Evolutionary conservation across 2,329 filamentous ascomycete species (phyloP), one percentile per base, ranked within the genome.

Genomic region (Lachnellula suecica): DNA sequence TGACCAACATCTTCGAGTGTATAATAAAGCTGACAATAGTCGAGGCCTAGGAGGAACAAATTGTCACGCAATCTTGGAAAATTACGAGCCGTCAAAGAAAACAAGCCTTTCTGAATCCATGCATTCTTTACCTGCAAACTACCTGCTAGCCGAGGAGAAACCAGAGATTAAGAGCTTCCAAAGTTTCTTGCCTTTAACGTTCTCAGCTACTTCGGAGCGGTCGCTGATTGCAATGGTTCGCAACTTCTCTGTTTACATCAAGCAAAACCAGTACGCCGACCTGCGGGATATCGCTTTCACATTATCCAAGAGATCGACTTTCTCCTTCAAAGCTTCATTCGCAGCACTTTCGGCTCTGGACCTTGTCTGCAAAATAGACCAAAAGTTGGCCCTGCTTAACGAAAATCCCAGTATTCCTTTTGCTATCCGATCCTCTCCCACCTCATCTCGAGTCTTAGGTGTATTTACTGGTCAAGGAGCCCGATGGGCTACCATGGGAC

Each of bases 1-100:
- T 74, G n/a, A 72, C 73, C n/a, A 77, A 77, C 53, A 70, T 70
- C 2, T 74, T 76, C 56, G 66, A 67, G 3, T 67, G 76, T 3
- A 62, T 63, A 59, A 49, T 62, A 73, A 74, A 9, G 74, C 73
- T 22, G 71, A 72, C 20, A 77, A 75, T 17, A n/a, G n/a, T 17
- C 44, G 19, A 34, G 31, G 54, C 61, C 63, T 53, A 11, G 51
- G 51, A 4, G 51, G 51, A 2, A 41, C 45, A 8, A 49, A 53
- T 43, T 38, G 45, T 1, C 70, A 73, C 58, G 67, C 66, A 1
- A 68, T 77, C 4, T 60, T 63, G 47, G 65, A 69, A 40, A 48
- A 34, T 29, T 52, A 22, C 22, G 6, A 23, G 11, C 25, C 47
- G 27, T 25, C 10, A 15, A 20, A 22, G 4, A 27, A 13, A 19